Evolutionary conservation across 2,329 filamentous ascomycete genomes (phyloP), one percentile per base, ranked within the genome.

Genomic region (Fusarium tanahbumbuense): DNA sequence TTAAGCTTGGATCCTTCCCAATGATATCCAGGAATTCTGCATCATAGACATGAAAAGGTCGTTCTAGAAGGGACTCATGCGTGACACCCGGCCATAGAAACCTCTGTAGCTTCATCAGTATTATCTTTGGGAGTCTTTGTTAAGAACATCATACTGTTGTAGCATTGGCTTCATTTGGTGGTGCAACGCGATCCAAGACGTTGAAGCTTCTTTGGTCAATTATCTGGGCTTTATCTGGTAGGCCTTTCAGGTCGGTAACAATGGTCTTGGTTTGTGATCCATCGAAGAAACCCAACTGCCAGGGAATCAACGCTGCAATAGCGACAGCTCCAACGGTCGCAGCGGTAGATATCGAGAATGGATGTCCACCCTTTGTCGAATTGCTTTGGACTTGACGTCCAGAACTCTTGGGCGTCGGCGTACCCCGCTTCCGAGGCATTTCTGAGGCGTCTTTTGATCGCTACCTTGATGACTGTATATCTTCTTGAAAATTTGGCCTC

Each of bases 21-120:
- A 88, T 81, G 13, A 88, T 78, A 20, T 83, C 76, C 55, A 80
- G 77, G 60, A 88, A 88, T 18, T 83, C 83, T 1, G 82, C 75
- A 50, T 87, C 83, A 66, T 86, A 88, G 58, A 74, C 34, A 30
- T 73, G 70, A 9, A 74, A 74, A 8, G 72, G 72, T 48, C 62
- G 67, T 20, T 48, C 58, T 1, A 30, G 28, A 2, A 74, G 64
- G 18, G 61, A 70, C n/a, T 74, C 42, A 8, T 65, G 32, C 1
- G 72, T 74, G 0, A 72, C 68, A 2, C 64, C 70, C 4, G 72
- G 72, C 72, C 72, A 74, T 0, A 73, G 20, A 15, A 75, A 75
- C 11, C 65, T 45, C 50, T 58, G 3, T 8, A 8, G 5, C 8
- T 13, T 0, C 32, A 32, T 59, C 11, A 67, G 42, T 2, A 10